Conservation (phyloP, 2,329 filamentous ascomycete species). For the Apiospora saccharicola region DNA sequence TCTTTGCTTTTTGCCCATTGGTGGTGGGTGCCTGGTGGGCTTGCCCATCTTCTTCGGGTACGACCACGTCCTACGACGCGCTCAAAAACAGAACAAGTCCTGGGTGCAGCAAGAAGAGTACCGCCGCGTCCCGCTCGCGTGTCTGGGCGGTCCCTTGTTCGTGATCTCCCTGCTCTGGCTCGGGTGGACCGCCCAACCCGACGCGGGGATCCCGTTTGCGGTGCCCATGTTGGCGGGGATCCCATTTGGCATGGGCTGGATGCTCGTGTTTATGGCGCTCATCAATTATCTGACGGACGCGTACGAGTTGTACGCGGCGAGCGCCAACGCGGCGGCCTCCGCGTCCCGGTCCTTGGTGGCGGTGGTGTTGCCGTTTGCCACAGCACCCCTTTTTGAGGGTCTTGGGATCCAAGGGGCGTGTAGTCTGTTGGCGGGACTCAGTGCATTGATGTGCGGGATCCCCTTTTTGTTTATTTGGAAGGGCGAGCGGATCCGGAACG, state of each 20-base stretch:
- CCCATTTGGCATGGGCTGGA: conserved; percentile 67
- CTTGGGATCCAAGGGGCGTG: conserved; percentile 60
- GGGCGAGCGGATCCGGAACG: conserved; percentile 60
- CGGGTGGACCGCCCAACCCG: conserved; percentile 61
- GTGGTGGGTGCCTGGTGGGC: conserved; percentile 65
- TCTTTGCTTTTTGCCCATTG: conserved; percentile 73
- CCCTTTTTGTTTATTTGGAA: conserved; percentile 64
- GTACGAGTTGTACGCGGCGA: conserved; percentile 70
- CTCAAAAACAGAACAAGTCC: conserved; percentile 53
- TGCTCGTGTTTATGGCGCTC: conserved; percentile 69
- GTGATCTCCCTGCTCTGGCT: conserved; percentile 66
- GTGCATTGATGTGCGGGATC: conserved; percentile 57
- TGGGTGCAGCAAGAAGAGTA: conserved; percentile 73
- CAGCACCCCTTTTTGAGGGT: conserved; percentile 55
- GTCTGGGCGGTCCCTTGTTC: conserved; percentile 71
- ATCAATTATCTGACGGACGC: conserved; percentile 72
- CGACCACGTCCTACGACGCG: conserved; percentile 65
- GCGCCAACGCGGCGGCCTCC: conserved; percentile 59
- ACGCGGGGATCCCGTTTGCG: conserved; percentile 54
- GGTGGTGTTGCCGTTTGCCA: conserved; percentile 64
- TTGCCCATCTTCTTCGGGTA: conserved; percentile 70
- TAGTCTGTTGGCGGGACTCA: conserved; percentile 59
- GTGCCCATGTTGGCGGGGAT: conserved; percentile 67
- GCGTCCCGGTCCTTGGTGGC: conserved; percentile 59
- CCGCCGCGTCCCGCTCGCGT: conserved; percentile 74